phyloP scores from a whole-genome alignment of 1,284 basidiomycete genomes.

The Cutaneotrichosporon cutaneum region DNA sequence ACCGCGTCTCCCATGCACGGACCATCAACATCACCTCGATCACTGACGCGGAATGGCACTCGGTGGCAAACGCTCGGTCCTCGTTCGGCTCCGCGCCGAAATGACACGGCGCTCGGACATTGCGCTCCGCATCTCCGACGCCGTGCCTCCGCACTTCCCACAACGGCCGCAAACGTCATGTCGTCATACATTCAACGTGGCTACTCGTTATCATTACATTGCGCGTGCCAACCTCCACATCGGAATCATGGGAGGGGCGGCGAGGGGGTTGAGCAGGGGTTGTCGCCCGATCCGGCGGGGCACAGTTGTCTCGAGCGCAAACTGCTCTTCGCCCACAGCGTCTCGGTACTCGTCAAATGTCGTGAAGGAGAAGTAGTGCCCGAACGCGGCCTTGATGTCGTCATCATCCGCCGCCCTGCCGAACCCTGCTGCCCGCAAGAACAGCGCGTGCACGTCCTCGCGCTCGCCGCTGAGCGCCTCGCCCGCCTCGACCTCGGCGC shows the following conservation, averaged over 20 bases:
- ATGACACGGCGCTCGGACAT: background rate
- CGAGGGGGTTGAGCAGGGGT: too few species aligned
- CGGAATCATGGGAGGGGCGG: background rate
- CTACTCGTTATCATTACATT: background rate
- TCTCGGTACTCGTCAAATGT: background rate
- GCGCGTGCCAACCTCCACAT: background rate
- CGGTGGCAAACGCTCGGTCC: background rate
- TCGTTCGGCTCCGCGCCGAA: background rate
- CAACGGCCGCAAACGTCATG: background rate
- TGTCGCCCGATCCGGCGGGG: background rate
- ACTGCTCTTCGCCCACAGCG: background rate
- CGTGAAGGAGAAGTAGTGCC: background rate
- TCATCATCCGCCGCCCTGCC: background rate
- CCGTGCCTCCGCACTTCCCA: background rate
- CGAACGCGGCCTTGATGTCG: background rate
- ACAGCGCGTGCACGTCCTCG: constrained; percentile 1
- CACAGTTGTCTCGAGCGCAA: background rate
- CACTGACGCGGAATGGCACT: background rate
- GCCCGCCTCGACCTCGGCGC: background rate
- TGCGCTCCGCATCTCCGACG: background rate
- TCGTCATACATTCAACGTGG: background rate
- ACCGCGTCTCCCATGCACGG: background rate
- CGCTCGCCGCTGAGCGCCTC: background rate
- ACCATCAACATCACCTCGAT: background rate
- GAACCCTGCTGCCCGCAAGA: background rate